Base-by-base conservation (phyloP, 192 early-diverging fungal species). In the Spinellus fusiger region DNA sequence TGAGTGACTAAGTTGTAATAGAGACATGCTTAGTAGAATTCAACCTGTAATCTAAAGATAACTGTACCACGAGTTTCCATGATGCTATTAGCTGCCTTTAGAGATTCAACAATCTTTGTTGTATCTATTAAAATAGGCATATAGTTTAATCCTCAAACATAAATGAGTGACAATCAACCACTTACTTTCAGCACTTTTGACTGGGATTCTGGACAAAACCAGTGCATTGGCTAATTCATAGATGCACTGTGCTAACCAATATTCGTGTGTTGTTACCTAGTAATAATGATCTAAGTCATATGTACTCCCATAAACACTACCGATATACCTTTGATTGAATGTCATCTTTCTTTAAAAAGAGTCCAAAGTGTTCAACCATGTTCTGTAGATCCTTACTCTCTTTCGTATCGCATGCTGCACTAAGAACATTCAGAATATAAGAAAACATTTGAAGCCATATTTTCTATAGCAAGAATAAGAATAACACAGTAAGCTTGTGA, bases 381-480 rank as follows among this genome's bases (percentile, higher is more conserved):
- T 26, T 20, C 4, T 35, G 18, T 23, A 70, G 12, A 46, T 54
- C 38, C 26, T 56, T 53, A 4, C 33, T 18, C 23, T 58, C 32
- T 12, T 73, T 59, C 26, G 55, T 64, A 28, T 52, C 63, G 50
- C 57, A 68, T 46, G 62, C 52, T 15, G 49, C 34, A n/a, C 68
- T 58, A 23, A 79, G 32, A 13, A 74, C 71, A 29, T 56, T 64
- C 32, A 73, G 46, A 15, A 79, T 66, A 15, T 69, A 48, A 10
- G 77, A 63, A 16, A 69, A 64, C 12, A 73, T 23, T 38, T 70
- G 69, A 22, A 77, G 37, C 71, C 71, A 77, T 27, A 5, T 49
- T 49, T 38, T 46, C 71, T 73, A 47, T 13, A n/a, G n/a, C n/a
- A n/a, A n/a, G n/a, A n/a, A n/a, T n/a, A n/a, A n/a, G n/a, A n/a